A percentile compares a stretch with the other conserved stretches of the same genome.
phyloP scores from a whole-genome alignment of 176 grass and related monocot species.

The Otatea glauca region DNA sequence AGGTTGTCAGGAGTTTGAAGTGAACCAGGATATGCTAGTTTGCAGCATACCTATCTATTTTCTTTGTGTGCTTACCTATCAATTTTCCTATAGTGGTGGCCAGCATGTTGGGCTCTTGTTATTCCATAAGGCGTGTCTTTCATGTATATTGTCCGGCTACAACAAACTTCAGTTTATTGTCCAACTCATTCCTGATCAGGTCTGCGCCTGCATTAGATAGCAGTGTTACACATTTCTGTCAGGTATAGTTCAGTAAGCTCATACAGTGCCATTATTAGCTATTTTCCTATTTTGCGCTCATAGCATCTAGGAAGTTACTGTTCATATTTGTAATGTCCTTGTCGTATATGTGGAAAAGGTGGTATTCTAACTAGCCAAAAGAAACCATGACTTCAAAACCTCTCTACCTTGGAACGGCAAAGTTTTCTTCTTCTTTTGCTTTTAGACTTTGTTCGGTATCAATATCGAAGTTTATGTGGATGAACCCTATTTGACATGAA shows the following conservation, averaged over 20 bases:
- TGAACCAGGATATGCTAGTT: slow-evolving; percentile 59
- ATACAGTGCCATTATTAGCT: background rate
- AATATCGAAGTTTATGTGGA: background rate
- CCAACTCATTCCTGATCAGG: slow-evolving; percentile 43
- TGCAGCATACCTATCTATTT: slow-evolving; percentile 46
- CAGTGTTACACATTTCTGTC: slow-evolving; percentile 41
- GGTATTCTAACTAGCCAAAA: background rate
- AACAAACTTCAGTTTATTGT: slow-evolving; percentile 45
- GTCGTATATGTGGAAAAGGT: background rate
- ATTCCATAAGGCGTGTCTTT: slow-evolving; percentile 43
- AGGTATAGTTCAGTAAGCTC: slow-evolving; percentile 27
- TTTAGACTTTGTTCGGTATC: background rate
- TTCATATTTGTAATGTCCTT: slow-evolving; percentile 20
- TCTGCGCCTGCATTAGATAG: slow-evolving; percentile 36
- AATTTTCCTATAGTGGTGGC: slow-evolving; percentile 44
- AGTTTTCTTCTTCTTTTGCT: slow-evolving; percentile 10
- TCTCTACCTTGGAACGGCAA: background rate
- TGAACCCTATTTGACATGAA: background rate
- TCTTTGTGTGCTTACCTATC: background rate
- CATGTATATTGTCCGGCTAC: slow-evolving; percentile 40
- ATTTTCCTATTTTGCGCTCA: slow-evolving; percentile 1
- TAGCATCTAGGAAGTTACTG: slow-evolving; percentile 9
- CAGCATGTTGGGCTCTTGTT: slow-evolving; percentile 55
- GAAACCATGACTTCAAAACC: slow-evolving; percentile 13
- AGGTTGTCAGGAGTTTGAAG: slow-evolving; percentile 46